Evolutionary conservation across 176 grass and related monocot genomes (phyloP).

Genomic region (Hordeum marinum): DNA sequence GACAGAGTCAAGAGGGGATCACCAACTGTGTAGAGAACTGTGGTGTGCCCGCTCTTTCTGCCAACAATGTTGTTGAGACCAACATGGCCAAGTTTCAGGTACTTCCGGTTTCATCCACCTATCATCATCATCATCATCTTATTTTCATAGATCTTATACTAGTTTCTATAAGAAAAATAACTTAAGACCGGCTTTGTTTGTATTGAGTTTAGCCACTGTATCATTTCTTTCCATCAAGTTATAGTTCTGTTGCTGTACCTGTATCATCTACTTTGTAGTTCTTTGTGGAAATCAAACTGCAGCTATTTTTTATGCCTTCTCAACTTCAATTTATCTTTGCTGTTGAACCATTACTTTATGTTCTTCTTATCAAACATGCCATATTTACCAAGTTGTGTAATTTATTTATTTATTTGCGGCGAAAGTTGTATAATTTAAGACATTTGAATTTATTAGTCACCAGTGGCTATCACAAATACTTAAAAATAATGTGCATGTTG

Average conservation of each 20-base stretch:
- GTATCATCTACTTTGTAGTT: not conserved
- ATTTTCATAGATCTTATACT: not conserved
- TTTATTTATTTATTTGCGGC: too few relatives aligned
- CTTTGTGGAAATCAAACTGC: not conserved
- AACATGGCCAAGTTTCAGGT: conserved; percentile 99
- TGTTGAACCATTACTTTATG: not conserved
- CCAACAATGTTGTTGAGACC: conserved; percentile 72
- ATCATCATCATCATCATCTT: not conserved
- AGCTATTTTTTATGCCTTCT: not conserved
- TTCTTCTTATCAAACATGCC: too few relatives aligned
- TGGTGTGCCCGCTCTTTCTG: conserved; percentile 65
- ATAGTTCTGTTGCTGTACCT: not conserved
- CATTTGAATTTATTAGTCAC: not conserved
- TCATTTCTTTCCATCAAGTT: not conserved
- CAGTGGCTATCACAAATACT: not conserved
- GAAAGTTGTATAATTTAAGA: too few relatives aligned
- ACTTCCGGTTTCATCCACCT: not conserved
- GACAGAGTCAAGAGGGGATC: conserved; percentile 65
- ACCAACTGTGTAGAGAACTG: conserved; percentile 86
- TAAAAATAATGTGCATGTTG: not conserved
- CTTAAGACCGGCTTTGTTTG: not conserved
- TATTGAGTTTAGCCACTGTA: not conserved
- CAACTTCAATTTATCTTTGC: not conserved
- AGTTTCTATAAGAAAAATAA: not conserved
- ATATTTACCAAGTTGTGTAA: too few relatives aligned